Conservation (phyloP, 495 filamentous ascomycete genomes). For the Neurospora tetraspora region DNA sequence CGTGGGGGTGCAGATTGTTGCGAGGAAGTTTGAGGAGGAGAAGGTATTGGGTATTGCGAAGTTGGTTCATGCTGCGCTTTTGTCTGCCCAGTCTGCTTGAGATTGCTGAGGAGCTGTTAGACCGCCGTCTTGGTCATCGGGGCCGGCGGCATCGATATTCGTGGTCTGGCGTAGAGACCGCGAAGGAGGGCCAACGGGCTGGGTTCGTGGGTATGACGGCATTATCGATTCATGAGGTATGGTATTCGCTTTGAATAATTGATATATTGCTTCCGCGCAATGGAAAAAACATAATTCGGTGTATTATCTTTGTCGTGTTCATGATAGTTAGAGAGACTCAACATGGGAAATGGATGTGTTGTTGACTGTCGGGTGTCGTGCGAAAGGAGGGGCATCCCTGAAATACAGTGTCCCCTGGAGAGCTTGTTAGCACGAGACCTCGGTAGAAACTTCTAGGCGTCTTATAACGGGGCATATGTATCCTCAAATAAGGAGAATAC, state of each 20-base stretch:
- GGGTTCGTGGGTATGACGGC: not conserved
- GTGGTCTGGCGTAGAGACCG: not conserved
- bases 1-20: conserved; percentile 40
- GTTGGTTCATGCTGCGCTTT: conserved; percentile 10
- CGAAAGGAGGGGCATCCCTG: not conserved
- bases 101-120: not conserved
- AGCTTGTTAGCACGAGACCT: not conserved
- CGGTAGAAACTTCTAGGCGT: not conserved
- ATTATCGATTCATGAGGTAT: not conserved
- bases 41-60: conserved; percentile 31
- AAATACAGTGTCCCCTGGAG: not conserved
- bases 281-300: not conserved
- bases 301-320: not conserved
- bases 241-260: not conserved
- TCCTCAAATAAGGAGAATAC: not conserved
- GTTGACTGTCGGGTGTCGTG: not conserved
- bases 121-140: not conserved
- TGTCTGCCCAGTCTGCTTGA: not conserved
- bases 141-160: not conserved
- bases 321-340: not conserved
- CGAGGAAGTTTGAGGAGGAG: conserved; percentile 39
- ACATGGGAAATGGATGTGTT: not conserved
- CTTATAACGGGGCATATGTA: not conserved
- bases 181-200: not conserved
- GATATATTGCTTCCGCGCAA: not conserved